Evolutionary conservation across 352 stramenopile genomes (phyloP), one percentile per base, ranked within the genome.

Genomic region (Phytopythium oedochilum): DNA sequence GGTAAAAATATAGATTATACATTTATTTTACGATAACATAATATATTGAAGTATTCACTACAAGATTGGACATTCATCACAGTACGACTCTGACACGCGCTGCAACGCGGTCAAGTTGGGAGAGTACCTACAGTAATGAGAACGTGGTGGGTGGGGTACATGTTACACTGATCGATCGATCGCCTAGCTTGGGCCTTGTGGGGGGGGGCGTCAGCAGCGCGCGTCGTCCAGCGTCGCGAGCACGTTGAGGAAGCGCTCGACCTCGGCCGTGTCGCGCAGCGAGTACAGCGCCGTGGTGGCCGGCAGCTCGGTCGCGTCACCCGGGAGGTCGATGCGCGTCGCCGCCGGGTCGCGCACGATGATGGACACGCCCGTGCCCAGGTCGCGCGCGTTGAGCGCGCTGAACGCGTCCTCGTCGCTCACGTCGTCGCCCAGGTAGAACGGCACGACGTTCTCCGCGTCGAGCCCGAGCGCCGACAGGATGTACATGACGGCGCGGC

Each of bases 381-480:
- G 42, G 22, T 63, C 53, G 12, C 73, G 68, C 14, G 60, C 70
- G 43, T 88, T 82, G 23, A 88, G 63, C 14, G 68, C 72, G 38
- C 64, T 70, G 50, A 88, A 88, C 6, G 73, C 78, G 32, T 88
- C 78, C 56, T 92, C 83, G 42, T 92, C 84, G 40, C 79, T 94
- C 32, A 87, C 81, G 40, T 92, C 82, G 49, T 94, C 82, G 31
- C 84, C 84, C 38, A 92, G 53, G 59, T 92, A 94, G 49, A 92
- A 89, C n/a, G 82, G 78, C 45, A 92, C 78, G 11, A 89, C 70
- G 48, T 83, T 68, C 51, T 86, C 75, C 0, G 67, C 71, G 54
- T 86, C 75, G 43, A 88, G 63, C 17, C 73, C 78, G 40, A 90
- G 60, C 57, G 87, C 77, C 29, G 77, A 64, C 15, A 92, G 66